These are phyloP conservation scores for Ganoderma multipileum DNA, from an alignment of 1,284 basidiomycete genomes.

Conservation along the genomic window DNA sequence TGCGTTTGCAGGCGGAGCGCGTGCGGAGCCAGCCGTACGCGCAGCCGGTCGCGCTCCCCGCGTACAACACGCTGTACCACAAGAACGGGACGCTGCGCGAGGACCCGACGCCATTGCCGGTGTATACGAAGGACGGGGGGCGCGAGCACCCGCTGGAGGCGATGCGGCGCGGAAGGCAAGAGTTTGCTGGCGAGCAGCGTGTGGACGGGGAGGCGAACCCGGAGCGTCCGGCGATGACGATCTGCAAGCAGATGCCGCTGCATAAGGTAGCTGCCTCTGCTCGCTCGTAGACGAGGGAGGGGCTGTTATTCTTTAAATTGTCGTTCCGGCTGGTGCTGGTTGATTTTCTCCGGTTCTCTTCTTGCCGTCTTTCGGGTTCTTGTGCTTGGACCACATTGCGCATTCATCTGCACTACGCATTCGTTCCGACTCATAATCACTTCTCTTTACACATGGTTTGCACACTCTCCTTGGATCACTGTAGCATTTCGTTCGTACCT, in stretches of 20 bases:
- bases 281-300: not conserved
- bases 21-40: slow-evolving; percentile 19
- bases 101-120: slow-evolving; percentile 67
- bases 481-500: slow-evolving; percentile 6
- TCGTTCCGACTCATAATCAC: not conserved
- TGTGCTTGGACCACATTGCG: not conserved
- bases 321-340: not conserved
- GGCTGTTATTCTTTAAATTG: not conserved
- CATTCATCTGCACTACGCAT: not conserved
- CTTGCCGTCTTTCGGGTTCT: not conserved
- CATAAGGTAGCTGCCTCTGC: slow-evolving; percentile 10
- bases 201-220: slow-evolving; percentile 17
- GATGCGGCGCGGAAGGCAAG: too few relatives aligned
- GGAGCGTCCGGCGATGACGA: slow-evolving; percentile 7
- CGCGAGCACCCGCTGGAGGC: not conserved
- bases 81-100: slow-evolving; percentile 76
- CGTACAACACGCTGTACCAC: slow-evolving; percentile 80
- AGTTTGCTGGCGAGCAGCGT: slow-evolving; percentile 5
- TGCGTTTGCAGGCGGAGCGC: slow-evolving; percentile 18
- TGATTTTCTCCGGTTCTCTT: not conserved
- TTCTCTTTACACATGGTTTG: not conserved
- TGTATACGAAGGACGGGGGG: slow-evolving; percentile 49
- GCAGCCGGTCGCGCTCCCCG: slow-evolving; percentile 54
- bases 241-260: slow-evolving; percentile 26
- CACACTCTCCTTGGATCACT: not conserved